A percentile compares a stretch with the other conserved stretches of the same genome.
Evolutionary conservation across 2,329 filamentous ascomycete species (phyloP).

Genomic region (Triangularia verruculosa): DNA sequence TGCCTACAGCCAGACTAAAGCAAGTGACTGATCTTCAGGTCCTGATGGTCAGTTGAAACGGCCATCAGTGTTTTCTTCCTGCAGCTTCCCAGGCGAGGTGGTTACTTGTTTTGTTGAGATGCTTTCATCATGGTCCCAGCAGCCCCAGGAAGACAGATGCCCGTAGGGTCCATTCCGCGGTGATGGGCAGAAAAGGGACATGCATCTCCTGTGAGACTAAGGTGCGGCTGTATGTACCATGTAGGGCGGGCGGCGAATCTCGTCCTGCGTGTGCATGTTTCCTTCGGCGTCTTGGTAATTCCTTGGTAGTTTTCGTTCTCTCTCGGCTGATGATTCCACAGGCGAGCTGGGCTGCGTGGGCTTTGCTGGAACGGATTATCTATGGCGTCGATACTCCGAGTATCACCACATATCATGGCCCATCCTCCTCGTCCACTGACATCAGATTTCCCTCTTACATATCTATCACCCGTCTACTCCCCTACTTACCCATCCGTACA

Average conservation of each 20-base stretch:
- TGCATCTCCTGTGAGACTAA: not conserved
- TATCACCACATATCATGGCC: not conserved
- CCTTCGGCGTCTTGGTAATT: not conserved
- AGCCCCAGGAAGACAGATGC: conserved; percentile 5
- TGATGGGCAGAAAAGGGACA: not conserved
- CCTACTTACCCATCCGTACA: not conserved
- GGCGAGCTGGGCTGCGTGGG: not conserved
- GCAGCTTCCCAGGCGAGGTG: not conserved
- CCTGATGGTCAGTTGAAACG: not conserved
- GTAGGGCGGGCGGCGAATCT: not conserved
- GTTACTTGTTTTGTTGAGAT: not conserved
- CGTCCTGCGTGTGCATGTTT: not conserved
- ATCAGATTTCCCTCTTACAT: not conserved
- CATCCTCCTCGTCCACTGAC: not conserved
- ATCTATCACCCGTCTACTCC: not conserved
- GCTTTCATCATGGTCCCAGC: not conserved
- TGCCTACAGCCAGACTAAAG: not conserved
- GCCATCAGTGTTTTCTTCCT: not conserved
- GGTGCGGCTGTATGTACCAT: not conserved
- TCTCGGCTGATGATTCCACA: not conserved
- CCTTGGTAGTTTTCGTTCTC: not conserved
- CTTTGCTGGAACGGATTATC: not conserved
- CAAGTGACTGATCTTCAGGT: not conserved
- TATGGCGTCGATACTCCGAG: not conserved
- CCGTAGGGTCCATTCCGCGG: conserved; percentile 4